Evolutionary conservation across 1,284 basidiomycete species (phyloP).

Genomic region (Agroathelia rolfsii): DNA sequence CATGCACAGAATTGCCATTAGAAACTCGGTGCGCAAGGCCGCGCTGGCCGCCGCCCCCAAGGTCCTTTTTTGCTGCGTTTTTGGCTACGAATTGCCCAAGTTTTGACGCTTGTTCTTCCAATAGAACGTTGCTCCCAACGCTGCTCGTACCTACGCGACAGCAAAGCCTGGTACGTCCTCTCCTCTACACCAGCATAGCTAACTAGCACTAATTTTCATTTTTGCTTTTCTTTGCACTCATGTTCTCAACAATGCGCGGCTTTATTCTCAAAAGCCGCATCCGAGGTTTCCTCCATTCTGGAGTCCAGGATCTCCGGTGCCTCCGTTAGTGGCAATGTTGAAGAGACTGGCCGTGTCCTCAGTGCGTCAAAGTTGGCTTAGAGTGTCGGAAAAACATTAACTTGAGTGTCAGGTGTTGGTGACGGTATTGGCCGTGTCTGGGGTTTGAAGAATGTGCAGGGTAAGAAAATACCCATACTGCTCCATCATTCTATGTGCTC

Average conservation of each 20-base stretch:
- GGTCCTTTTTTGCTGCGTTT: slow-evolving; percentile 29
- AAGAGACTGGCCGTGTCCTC: slow-evolving; percentile 97
- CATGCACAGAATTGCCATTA: slow-evolving; percentile 86
- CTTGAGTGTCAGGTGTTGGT: slow-evolving; percentile 79
- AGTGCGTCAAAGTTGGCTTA: slow-evolving; percentile 53
- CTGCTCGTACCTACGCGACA: slow-evolving; percentile 86
- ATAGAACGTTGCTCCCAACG: slow-evolving; percentile 40
- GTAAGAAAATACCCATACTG: slow-evolving; percentile 29
- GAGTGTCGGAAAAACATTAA: no score
- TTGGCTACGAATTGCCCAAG: slow-evolving; percentile 13
- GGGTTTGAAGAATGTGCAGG: slow-evolving; percentile 87
- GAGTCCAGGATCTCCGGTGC: slow-evolving; percentile 97
- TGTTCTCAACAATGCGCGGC: slow-evolving; percentile 34
- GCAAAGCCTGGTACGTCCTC: slow-evolving; percentile 84
- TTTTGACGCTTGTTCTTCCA: slow-evolving; percentile 22
- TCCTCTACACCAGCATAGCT: slow-evolving; percentile 6
- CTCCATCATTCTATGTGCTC: slow-evolving; percentile 11
- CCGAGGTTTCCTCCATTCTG: slow-evolving; percentile 98
- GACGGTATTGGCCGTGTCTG: slow-evolving; percentile 99
- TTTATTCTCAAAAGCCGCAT: slow-evolving; percentile 61
- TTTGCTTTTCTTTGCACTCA: slow-evolving; percentile 14
- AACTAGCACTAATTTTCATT: slow-evolving; percentile 17
- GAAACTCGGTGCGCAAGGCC: slow-evolving; percentile 72
- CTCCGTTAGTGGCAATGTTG: slow-evolving; percentile 84
- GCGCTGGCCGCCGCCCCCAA: slow-evolving; percentile 56